These are phyloP conservation scores for Talinum fruticosum DNA, from an alignment of 148 eudicot species.

Conservation along the genomic window DNA sequence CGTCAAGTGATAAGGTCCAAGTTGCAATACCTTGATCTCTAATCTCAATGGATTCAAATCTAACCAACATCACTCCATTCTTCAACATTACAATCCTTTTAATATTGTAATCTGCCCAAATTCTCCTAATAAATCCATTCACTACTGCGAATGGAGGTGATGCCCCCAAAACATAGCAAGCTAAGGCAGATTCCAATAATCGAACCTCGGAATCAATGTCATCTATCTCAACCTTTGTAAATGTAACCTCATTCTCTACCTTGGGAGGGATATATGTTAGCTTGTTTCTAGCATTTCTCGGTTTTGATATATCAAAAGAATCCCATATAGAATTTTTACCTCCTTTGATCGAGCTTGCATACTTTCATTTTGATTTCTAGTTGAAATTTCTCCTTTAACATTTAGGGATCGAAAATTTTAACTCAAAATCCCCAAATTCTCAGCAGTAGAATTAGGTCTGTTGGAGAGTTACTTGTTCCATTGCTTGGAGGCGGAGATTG, in stretches of 20 bases:
- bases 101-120: neutral
- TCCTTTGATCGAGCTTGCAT: no score
- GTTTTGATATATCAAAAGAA: neutral
- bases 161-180: neutral
- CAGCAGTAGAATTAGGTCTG: no score
- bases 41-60: neutral
- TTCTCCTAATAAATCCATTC: neutral
- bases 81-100: neutral
- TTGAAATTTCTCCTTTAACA: no score
- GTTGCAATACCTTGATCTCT: neutral
- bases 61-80: neutral
- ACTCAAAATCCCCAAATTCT: no score
- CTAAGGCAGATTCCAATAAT: neutral
- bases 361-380: no score
- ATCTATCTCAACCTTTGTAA: neutral
- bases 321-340: neutral
- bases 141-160: neutral
- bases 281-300: neutral
- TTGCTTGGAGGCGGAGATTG: no score
- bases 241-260: neutral
- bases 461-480: no score
- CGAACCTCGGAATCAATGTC: neutral
- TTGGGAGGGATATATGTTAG: neutral
- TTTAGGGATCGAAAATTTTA: no score
- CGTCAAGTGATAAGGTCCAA: neutral